Conservation (phyloP, 495 filamentous ascomycete genomes). For the Trichocladium uniseriatum region DNA sequence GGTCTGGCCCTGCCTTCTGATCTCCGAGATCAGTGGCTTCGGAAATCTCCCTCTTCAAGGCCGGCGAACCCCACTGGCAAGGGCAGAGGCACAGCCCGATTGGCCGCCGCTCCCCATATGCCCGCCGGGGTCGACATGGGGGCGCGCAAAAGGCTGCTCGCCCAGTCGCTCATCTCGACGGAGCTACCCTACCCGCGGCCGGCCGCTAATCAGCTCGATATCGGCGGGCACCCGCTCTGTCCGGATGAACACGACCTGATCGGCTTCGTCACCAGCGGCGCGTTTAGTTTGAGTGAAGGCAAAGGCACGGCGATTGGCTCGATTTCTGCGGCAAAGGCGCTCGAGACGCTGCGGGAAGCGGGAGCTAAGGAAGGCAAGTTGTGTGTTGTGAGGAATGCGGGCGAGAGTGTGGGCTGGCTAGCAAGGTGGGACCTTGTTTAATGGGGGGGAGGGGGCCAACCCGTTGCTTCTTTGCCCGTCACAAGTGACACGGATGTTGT, state of each 20-base stretch:
- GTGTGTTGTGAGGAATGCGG: conserved; percentile 75
- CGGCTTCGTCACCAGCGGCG: conserved; percentile 84
- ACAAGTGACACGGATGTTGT: not conserved
- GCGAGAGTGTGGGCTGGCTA: conserved; percentile 65
- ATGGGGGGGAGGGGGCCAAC: not conserved
- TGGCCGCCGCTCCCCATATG: conserved; percentile 12
- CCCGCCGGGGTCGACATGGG: conserved; percentile 25
- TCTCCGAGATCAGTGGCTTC: conserved; percentile 40
- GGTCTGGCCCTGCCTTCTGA: conserved; percentile 23
- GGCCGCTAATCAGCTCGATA: conserved; percentile 22
- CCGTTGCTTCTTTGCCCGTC: not conserved
- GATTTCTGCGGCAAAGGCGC: conserved; percentile 52
- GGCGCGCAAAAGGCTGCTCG: conserved; percentile 42
- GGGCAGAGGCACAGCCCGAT: conserved; percentile 3
- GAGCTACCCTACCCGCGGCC: conserved; percentile 18
- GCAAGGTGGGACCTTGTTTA: conserved; percentile 69
- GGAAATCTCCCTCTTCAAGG: conserved; percentile 16
- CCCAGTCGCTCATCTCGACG: conserved; percentile 40
- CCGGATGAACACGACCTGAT: conserved; percentile 72
- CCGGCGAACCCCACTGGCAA: not conserved
- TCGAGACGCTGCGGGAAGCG: conserved; percentile 15
- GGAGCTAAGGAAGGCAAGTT: conserved; percentile 35
- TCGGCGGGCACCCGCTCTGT: conserved; percentile 47
- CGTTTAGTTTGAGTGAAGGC: conserved; percentile 72
- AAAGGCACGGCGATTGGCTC: conserved; percentile 66